Evolutionary conservation across 805 yeast species (phyloP), one percentile per base, ranked within the genome.

Genomic region (Lipomyces kockii): DNA sequence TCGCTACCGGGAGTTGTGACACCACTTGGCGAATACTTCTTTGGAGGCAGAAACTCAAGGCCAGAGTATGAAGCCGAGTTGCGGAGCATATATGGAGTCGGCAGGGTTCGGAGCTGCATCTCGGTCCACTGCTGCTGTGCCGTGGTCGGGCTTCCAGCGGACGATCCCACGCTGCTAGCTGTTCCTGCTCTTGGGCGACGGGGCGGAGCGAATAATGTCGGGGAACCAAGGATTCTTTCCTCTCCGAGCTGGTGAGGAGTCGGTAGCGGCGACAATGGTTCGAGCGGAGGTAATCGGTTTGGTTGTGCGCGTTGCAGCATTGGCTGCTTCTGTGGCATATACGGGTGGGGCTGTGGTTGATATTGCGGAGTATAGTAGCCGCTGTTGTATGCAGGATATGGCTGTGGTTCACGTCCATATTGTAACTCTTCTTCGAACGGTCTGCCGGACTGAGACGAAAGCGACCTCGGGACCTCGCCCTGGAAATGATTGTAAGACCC

Each of bases 41-140:
- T 54, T 29, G 49, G 61, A 11, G 74, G 72, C 43, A 63, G 53
- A 59, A 69, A 72, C 60, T 71, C 73, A 64, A 72, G 62, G 25
- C 68, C 72, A 34, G 68, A 54, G 52, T 54, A 70, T 56, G 60
- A 32, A 32, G 58, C 61, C 55, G 74, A 71, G 62, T 71, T 64
- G 14, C 74, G 72, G 35, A 71, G 65, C 53, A 49, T 59, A 27
- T 69, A 63, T 34, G 74, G 71, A 20, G 66, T 63, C 32, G 74
- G 74, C 39, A 72, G 43, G 22, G 58, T 43, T 27, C 73, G 67
- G 22, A 71, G 59, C 37, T 66, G 57, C 54, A 49, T 32, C 14
- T 22, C 65, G 4, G 61, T 58, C 64, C 62, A 59, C 43, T 55
- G 60, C 20, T 59, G 64, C 37, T 63, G 64, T 14, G 67, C 51